A percentile compares a stretch with the other conserved stretches of the same genome.
phyloP scores from a whole-genome alignment of 192 early-diverging fungal genomes.

The Coemansia sp. region DNA sequence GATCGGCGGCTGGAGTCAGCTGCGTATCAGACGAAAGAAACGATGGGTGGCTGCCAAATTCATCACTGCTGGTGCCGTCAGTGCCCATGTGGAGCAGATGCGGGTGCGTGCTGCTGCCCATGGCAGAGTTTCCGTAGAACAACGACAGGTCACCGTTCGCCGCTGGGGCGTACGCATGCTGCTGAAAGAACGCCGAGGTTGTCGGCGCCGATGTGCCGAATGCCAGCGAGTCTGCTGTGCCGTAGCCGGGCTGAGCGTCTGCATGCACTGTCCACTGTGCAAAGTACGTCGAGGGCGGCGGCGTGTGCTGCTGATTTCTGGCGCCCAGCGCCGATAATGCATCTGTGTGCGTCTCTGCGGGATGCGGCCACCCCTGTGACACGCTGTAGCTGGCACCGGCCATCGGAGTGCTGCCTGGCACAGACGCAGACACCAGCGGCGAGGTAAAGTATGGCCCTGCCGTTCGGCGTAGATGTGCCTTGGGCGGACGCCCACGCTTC shows the following conservation, averaged over 20 bases:
- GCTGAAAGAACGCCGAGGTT: not conserved
- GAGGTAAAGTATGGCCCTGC: too few species aligned
- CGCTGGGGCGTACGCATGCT: not conserved
- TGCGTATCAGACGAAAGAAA: not conserved
- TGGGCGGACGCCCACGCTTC: constrained; percentile 54
- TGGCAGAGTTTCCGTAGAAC: constrained; percentile 1
- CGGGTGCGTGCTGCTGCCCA: not conserved
- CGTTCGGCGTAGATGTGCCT: constrained; percentile 14
- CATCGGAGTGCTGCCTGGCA: not conserved
- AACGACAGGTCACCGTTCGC: not conserved
- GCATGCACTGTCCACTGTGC: not conserved
- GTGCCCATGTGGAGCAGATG: not conserved
- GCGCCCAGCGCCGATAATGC: not conserved
- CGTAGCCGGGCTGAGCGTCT: not conserved
- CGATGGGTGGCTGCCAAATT: not conserved
- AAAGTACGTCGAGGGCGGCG: constrained; percentile 3
- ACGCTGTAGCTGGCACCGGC: not conserved
- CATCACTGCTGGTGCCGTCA: constrained; percentile 1
- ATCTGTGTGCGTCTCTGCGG: not conserved
- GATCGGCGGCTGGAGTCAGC: constrained; percentile 2
- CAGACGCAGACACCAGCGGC: not conserved
- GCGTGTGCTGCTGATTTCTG: not conserved
- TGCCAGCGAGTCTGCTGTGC: too few species aligned
- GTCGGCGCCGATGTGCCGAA: constrained; percentile 1
- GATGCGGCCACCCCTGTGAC: not conserved